Base-by-base conservation (phyloP, 192 early-diverging fungal genomes). In the Pecoramyces ruminantium region DNA sequence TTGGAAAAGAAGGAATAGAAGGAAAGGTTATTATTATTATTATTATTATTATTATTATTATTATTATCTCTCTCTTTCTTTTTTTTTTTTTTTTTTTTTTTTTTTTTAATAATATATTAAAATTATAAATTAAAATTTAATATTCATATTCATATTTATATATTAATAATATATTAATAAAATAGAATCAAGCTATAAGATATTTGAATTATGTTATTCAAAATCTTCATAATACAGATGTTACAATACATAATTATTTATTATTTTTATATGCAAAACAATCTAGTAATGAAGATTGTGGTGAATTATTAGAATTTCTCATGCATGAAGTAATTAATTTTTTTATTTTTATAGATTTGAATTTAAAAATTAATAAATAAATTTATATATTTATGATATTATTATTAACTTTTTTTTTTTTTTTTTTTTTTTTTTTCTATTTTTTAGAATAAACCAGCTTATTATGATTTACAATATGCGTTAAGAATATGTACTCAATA, bases 211-310 rank as follows among this genome's bases (percentile, higher is more conserved):
- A 94, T 84, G 93, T 94, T 27, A 94, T 93, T 11, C 87, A 92
- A 17, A 88, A 89, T 77, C 87, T 93, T 28, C 88, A 87, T 38
- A 96, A 95, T 80, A 92, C 92, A 8, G 97, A 99, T 83, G 87
- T 93, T 0, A 92, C 93, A 0, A 92, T 99, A 78, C 96, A 99
- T 88, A 99, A 99, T 86, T 97, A 93, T 84, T 87, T 98, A 38
- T 85, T 99, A 29, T 91, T 90, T 12, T 81, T 96, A 6, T 95
- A 93, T 81, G 92, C 93, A 0, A 88, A 88, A 9, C 89, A 92
- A 80, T 84, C 91, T 0, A 90, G 90, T 29, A 90, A 93, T 16
- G 87, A 88, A 34, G 79, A 81, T 28, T 40, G 30, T 28, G 28
- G 28, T 13, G 89, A 88, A 28, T 85, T 98, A 29, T 83, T 97